phyloP scores from a whole-genome alignment of 306 rosid genomes.

The Arachis stenosperma region DNA sequence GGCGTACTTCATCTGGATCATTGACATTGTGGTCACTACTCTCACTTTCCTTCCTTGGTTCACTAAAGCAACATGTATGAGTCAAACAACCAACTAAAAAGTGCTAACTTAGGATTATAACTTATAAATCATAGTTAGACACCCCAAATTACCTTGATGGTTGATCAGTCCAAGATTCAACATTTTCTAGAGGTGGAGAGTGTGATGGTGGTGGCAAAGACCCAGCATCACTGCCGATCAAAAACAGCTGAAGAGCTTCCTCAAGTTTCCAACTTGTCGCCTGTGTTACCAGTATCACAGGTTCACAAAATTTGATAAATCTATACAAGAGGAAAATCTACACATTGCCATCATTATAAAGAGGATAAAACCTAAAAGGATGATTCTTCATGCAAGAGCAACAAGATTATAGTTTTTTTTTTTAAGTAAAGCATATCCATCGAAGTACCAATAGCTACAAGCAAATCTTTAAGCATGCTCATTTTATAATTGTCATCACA shows the following conservation, averaged over 20 bases:
- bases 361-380: too few species aligned
- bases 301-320: conserved; percentile 32
- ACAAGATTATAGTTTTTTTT: too few species aligned
- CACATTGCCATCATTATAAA: background rate
- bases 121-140: background rate
- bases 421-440: background rate
- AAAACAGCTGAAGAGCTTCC: conserved; percentile 91
- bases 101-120: background rate
- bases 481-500: too few species aligned
- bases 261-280: conserved; percentile 97
- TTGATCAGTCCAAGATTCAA: conserved; percentile 49
- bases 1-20: conserved; percentile 80
- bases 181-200: conserved; percentile 50
- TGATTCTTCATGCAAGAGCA: too few species aligned
- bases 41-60: conserved; percentile 50
- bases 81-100: conserved; percentile 10
- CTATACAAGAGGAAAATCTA: background rate
- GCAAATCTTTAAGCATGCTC: background rate
- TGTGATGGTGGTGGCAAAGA: conserved; percentile 38
- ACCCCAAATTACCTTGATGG: conserved; percentile 44
- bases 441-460: background rate
- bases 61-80: conserved; percentile 49
- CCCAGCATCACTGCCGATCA: conserved; percentile 73
- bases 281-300: conserved; percentile 46
- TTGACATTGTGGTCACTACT: conserved; percentile 45